Evolutionary conservation across 805 yeast genomes (phyloP).

Genomic region (Candida hungchunana): DNA sequence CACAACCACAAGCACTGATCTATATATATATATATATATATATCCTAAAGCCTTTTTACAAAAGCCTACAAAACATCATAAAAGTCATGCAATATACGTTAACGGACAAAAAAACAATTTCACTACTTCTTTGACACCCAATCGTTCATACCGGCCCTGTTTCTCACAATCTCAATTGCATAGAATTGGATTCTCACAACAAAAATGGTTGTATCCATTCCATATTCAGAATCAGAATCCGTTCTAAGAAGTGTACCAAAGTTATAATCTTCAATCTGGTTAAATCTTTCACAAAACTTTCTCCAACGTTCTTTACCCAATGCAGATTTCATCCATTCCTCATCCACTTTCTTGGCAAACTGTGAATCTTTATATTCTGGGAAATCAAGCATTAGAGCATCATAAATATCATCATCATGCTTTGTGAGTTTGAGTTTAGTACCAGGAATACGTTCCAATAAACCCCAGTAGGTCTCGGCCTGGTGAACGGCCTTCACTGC

Average conservation of each 20-base stretch:
- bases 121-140: conserved; percentile 55
- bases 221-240: conserved; percentile 68
- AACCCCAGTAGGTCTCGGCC: conserved; percentile 89
- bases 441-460: conserved; percentile 73
- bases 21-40: background rate
- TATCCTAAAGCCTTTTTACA: background rate
- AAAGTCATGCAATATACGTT: too few species aligned
- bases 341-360: conserved; percentile 55
- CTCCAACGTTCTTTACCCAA: conserved; percentile 91
- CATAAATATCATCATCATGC: conserved; percentile 66
- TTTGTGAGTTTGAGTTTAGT: conserved; percentile 69
- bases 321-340: conserved; percentile 76
- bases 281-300: conserved; percentile 75
- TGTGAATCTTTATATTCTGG: conserved; percentile 79
- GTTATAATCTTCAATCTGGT: conserved; percentile 85
- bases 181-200: conserved; percentile 92
- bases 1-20: conserved; percentile 26
- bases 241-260: conserved; percentile 90
- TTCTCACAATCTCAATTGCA: conserved; percentile 92
- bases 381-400: conserved; percentile 59
- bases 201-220: conserved; percentile 79
- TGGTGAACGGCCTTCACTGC: conserved; percentile 97
- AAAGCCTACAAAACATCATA: background rate
- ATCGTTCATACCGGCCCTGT: conserved; percentile 84
- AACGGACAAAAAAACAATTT: too few species aligned